These are phyloP conservation scores for Mycena metata DNA, from an alignment of 768 basidiomycete genomes.

Conservation along the genomic window DNA sequence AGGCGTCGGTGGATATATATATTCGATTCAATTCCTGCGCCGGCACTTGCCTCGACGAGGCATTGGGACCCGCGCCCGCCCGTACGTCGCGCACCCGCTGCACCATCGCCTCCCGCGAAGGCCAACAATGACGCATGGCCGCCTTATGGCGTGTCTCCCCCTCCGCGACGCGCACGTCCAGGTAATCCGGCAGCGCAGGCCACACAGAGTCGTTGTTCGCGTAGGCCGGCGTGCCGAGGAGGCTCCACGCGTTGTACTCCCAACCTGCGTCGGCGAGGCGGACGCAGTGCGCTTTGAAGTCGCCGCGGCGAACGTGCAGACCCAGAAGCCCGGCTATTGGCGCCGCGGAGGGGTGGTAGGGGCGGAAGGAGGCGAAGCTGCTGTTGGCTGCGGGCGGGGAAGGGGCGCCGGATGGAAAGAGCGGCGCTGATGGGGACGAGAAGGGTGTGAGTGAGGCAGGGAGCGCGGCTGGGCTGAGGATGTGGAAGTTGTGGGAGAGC, in stretches of 20 bases:
- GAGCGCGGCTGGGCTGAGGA: not conserved
- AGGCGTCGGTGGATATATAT: conserved; percentile 64
- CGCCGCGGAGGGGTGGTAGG: conserved; percentile 10
- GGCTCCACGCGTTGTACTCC: conserved; percentile 59
- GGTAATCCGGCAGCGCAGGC: conserved; percentile 47
- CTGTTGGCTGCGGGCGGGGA: not conserved
- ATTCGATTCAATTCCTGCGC: conserved; percentile 47
- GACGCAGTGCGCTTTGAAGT: conserved; percentile 59
- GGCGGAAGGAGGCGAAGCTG: conserved; percentile 16
- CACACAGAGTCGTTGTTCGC: conserved; percentile 50
- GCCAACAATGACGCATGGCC: conserved; percentile 58
- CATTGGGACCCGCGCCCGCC: not conserved
- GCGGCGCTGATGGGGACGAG: not conserved
- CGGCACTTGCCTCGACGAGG: not conserved
- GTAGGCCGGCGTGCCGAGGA: conserved; percentile 43
- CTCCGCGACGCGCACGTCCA: conserved; percentile 29
- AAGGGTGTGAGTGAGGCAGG: not conserved
- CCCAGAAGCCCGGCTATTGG: conserved; percentile 57
- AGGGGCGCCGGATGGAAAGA: too few species aligned
- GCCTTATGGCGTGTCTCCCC: conserved; percentile 41
- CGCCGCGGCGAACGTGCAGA: conserved; percentile 65
- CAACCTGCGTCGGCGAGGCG: conserved; percentile 49
- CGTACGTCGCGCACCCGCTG: conserved; percentile 51
- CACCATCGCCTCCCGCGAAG: conserved; percentile 56
- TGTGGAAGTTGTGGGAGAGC: conserved; percentile 17